Conservation (phyloP, 768 basidiomycete genomes). For the Phanerochaete sordida region DNA sequence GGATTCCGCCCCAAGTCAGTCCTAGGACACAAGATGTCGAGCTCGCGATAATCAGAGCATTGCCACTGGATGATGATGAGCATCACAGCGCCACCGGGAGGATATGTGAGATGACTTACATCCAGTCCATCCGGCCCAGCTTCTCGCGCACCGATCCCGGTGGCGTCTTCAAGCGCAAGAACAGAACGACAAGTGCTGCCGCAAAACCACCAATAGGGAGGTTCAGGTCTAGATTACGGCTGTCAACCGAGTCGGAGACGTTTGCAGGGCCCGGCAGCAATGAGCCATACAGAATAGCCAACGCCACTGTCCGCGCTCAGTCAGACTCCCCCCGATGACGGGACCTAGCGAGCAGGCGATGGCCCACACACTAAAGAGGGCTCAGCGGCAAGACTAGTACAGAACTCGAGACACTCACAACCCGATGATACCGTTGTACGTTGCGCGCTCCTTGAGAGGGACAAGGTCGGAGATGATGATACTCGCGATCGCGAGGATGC, state of each 20-base stretch:
- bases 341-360: conserved; percentile 3
- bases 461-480: conserved; percentile 36
- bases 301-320: conserved; percentile 24
- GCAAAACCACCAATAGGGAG: conserved; percentile 21
- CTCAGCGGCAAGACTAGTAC: not conserved
- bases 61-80: conserved; percentile 18
- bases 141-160: conserved; percentile 20
- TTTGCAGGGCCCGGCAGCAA: not conserved
- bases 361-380: conserved; percentile 6
- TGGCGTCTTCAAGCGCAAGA: conserved; percentile 19
- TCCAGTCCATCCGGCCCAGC: conserved; percentile 25
- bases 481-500: conserved; percentile 22
- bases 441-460: conserved; percentile 31
- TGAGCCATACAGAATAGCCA: conserved; percentile 24
- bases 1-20: conserved; percentile 32
- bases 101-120: conserved; percentile 23
- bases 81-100: not conserved
- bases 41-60: conserved; percentile 19
- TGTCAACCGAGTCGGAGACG: not conserved
- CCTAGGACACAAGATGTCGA: conserved; percentile 15
- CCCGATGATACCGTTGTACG: conserved; percentile 27
- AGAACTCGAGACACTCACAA: conserved; percentile 11
- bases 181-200: conserved; percentile 1
- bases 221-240: conserved; percentile 33
- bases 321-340: conserved; percentile 14